phyloP scores from a whole-genome alignment of 139 green algal species.

The Tetradesmus obliquus region DNA sequence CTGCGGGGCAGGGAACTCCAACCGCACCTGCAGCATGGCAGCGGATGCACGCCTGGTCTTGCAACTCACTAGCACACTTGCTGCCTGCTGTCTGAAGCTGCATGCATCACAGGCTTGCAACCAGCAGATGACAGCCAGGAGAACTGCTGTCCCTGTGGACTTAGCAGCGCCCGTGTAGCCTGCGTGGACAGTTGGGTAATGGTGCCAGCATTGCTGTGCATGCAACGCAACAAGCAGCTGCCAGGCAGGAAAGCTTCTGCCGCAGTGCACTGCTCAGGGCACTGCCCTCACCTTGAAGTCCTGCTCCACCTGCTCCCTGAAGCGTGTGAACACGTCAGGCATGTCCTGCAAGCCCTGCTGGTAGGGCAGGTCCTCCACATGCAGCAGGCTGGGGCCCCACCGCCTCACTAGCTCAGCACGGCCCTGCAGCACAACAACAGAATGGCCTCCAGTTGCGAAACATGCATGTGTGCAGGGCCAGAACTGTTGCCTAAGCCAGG shows the following conservation, averaged over 20 bases:
- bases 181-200: too few species aligned
- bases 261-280: too few species aligned
- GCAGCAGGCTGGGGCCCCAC: constrained; percentile 91
- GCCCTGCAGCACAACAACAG: constrained; percentile 14
- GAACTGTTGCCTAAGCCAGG: not conserved
- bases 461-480: not conserved
- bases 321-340: constrained; percentile 94
- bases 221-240: not conserved
- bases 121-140: too few species aligned
- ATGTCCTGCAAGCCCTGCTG: constrained; percentile 44
- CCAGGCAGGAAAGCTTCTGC: not conserved
- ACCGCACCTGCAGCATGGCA: constrained; percentile 52
- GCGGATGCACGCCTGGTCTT: not conserved
- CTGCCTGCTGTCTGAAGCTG: too few species aligned
- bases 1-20: constrained; percentile 59
- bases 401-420: constrained; percentile 60
- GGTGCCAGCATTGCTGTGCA: not conserved
- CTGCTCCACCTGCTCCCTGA: constrained; percentile 77
- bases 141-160: too few species aligned
- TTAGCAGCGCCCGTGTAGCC: too few species aligned
- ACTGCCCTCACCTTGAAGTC: constrained; percentile 22
- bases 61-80: too few species aligned
- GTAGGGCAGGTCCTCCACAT: constrained; percentile 93
- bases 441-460: not conserved
- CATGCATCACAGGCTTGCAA: too few species aligned